Evolutionary conservation across 75 land plant genomes (phyloP).

Genomic region (Pinus taeda): DNA sequence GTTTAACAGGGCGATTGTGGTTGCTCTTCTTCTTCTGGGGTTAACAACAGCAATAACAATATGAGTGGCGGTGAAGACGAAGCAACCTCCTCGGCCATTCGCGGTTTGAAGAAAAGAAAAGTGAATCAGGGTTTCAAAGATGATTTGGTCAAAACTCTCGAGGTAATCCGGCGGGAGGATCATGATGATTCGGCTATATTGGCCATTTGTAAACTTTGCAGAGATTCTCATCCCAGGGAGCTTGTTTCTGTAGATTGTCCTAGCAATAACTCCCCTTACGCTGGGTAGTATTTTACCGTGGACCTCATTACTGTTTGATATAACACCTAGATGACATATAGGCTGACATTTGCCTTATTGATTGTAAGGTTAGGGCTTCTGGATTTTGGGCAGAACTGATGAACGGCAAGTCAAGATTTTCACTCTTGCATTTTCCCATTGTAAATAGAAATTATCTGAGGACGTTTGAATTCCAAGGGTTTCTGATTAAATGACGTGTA

Average conservation of each 20-base stretch:
- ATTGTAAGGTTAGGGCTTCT: not conserved
- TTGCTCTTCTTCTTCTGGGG: slow-evolving; percentile 4
- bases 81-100: slow-evolving; percentile 2
- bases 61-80: slow-evolving; percentile 5
- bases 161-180: not conserved
- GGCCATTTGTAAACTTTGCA: slow-evolving; percentile 1
- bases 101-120: slow-evolving; percentile 1
- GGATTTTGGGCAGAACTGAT: not conserved
- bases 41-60: not conserved
- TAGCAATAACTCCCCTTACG: not conserved
- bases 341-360: slow-evolving; percentile 4
- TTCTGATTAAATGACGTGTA: not conserved
- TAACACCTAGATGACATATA: not conserved
- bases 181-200: not conserved
- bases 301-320: not conserved
- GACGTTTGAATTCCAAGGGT: not conserved
- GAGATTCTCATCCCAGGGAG: not conserved
- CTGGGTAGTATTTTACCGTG: not conserved
- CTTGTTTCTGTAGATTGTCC: not conserved
- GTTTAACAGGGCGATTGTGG: not conserved
- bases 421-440: not conserved
- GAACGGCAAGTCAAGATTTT: not conserved
- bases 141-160: slow-evolving; percentile 1
- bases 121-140: not conserved
- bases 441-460: not conserved